Percentiles rank a stretch among this genome's conserved stretches.
phyloP scores from a whole-genome alignment of 1,284 basidiomycete species.

The Vanrija pseudolonga region DNA sequence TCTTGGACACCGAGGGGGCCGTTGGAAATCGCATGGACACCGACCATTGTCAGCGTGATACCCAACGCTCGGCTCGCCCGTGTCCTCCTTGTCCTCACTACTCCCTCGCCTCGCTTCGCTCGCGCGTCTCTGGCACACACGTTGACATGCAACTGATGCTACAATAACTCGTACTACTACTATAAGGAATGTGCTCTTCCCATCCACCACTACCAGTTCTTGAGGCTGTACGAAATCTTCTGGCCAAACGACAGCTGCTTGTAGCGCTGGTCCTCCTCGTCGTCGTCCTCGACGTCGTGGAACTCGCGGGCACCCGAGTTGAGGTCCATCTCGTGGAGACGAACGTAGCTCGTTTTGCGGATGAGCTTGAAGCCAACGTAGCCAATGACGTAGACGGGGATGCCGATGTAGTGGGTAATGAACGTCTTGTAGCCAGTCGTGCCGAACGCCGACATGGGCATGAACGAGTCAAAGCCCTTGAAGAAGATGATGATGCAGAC shows the following conservation, averaged over 20 bases:
- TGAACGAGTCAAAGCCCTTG: slow-evolving; percentile 62
- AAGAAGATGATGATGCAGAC: slow-evolving; percentile 64
- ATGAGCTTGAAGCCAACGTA: slow-evolving; percentile 61
- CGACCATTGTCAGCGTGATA: too few relatives aligned
- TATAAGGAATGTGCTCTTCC: too few relatives aligned
- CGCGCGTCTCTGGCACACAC: too few relatives aligned
- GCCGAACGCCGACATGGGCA: slow-evolving; percentile 35
- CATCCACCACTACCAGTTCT: slow-evolving; percentile 36
- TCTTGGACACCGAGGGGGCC: background rate
- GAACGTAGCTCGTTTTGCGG: slow-evolving; percentile 57
- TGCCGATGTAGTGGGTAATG: slow-evolving; percentile 54
- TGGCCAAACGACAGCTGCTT: slow-evolving; percentile 31
- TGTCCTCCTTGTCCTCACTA: too few relatives aligned
- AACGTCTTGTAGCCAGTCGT: slow-evolving; percentile 54
- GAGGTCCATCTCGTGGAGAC: slow-evolving; percentile 60
- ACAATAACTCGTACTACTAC: too few relatives aligned
- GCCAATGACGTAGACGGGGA: slow-evolving; percentile 56
- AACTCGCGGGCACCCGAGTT: slow-evolving; percentile 62
- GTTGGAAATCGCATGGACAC: too few relatives aligned
- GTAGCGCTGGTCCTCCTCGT: slow-evolving; percentile 27
- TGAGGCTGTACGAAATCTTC: slow-evolving; percentile 37
- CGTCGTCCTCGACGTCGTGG: slow-evolving; percentile 59
- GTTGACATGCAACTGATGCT: too few relatives aligned
- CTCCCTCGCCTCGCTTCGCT: too few relatives aligned
- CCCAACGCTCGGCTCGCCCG: too few relatives aligned